Evolutionary conservation across 2,329 filamentous ascomycete genomes (phyloP).

Genomic region (Mariannaea elegans): DNA sequence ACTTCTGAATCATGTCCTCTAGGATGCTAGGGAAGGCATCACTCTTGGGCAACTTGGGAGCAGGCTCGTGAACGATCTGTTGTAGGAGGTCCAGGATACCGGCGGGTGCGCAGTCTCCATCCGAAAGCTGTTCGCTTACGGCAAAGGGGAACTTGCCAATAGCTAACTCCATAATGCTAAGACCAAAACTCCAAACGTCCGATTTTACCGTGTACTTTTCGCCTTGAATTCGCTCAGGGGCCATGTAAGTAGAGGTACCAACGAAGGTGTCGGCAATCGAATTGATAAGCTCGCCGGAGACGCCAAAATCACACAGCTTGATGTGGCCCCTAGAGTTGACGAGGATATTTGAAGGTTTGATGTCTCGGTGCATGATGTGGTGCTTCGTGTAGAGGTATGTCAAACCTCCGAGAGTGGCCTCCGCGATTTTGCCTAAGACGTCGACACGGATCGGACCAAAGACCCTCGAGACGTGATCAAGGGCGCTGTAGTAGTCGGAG

Average conservation of each 20-base stretch:
- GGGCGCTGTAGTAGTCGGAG: slow-evolving; percentile 66
- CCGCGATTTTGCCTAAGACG: slow-evolving; percentile 96
- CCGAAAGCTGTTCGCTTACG: slow-evolving; percentile 73
- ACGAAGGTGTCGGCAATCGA: slow-evolving; percentile 99
- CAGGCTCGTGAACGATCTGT: slow-evolving; percentile 96
- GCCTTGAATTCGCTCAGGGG: slow-evolving; percentile 95
- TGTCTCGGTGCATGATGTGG: slow-evolving; percentile 98
- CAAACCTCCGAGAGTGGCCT: slow-evolving; percentile 90
- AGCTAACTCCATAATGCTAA: slow-evolving; percentile 95
- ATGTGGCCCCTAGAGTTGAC: slow-evolving; percentile 94
- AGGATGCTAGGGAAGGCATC: slow-evolving; percentile 95
- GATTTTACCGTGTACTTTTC: slow-evolving; percentile 98
- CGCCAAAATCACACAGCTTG: slow-evolving; percentile 98
- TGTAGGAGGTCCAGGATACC: slow-evolving; percentile 96
- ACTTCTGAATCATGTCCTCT: slow-evolving; percentile 97
- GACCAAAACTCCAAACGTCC: slow-evolving; percentile 97
- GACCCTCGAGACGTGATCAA: slow-evolving; percentile 92
- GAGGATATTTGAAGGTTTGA: slow-evolving; percentile 97
- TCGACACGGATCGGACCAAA: slow-evolving; percentile 96
- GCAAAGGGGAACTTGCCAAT: slow-evolving; percentile 98
- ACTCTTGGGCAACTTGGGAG: slow-evolving; percentile 92
- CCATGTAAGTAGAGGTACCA: slow-evolving; percentile 99
- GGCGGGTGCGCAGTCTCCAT: slow-evolving; percentile 84
- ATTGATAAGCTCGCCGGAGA: slow-evolving; percentile 97
- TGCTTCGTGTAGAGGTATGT: slow-evolving; percentile 96